Evolutionary conservation across 2,329 filamentous ascomycete species (phyloP).

Genomic region (Epicoccum sorghinum): DNA sequence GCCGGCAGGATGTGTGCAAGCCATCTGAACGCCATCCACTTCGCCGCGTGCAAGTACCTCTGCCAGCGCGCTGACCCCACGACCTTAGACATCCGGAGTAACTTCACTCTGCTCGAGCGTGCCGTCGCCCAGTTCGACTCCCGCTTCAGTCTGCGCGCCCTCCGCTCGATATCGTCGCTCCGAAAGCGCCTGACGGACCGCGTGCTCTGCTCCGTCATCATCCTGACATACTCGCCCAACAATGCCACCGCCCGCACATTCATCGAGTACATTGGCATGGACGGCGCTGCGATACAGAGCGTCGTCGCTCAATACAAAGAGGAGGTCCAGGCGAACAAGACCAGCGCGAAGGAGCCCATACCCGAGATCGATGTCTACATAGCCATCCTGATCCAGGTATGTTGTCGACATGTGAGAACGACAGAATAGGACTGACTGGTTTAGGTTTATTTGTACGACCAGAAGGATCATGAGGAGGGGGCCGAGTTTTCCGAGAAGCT

Average conservation of each 20-base stretch:
- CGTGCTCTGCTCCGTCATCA: conserved; percentile 79
- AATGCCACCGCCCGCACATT: conserved; percentile 72
- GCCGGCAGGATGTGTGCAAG: conserved; percentile 36
- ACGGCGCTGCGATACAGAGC: conserved; percentile 67
- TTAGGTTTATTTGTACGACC: conserved; percentile 88
- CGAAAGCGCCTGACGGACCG: conserved; percentile 88
- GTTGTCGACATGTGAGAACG: conserved; percentile 6
- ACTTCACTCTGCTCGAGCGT: conserved; percentile 88
- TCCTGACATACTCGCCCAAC: conserved; percentile 76
- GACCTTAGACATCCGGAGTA: conserved; percentile 84
- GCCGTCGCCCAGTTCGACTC: conserved; percentile 93
- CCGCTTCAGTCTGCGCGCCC: conserved; percentile 89
- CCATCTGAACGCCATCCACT: conserved; percentile 39
- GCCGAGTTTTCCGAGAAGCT: conserved; percentile 83
- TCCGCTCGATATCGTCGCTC: conserved; percentile 93
- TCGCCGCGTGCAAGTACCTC: conserved; percentile 37
- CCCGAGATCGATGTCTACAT: conserved; percentile 90
- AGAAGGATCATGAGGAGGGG: conserved; percentile 79
- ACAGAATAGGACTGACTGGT: conserved; percentile 19
- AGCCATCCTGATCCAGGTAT: conserved; percentile 68
- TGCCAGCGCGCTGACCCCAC: conserved; percentile 40
- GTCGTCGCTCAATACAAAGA: conserved; percentile 63
- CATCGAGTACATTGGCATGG: conserved; percentile 71
- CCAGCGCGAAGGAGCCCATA: conserved; percentile 72
- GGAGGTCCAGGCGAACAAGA: conserved; percentile 67